Conservation (phyloP, 116 monocot genomes). For the Trichopus zeylanicus region DNA sequence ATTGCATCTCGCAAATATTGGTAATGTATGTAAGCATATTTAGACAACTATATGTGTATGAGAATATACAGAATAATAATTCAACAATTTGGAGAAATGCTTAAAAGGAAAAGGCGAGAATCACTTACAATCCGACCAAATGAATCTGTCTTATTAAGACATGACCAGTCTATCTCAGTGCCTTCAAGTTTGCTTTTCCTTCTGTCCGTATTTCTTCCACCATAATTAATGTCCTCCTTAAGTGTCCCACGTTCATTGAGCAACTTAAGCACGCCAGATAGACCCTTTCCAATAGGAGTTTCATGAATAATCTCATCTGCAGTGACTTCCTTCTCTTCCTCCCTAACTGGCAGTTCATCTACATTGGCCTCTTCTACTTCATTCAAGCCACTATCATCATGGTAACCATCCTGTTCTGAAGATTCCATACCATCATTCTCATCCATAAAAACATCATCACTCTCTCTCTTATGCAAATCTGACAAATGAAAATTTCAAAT, state of each 20-base stretch:
- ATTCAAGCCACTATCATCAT: constrained; percentile 23
- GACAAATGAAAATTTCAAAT: background rate
- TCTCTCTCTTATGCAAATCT: constrained; percentile 60
- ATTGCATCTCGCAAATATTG: too few species aligned
- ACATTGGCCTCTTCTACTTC: constrained; percentile 39
- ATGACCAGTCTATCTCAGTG: constrained; percentile 57
- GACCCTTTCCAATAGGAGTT: constrained; percentile 78
- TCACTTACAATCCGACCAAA: constrained; percentile 92
- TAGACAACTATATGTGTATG: too few species aligned
- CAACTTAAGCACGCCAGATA: constrained; percentile 80
- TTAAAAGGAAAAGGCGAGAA: background rate
- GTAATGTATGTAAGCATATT: too few species aligned
- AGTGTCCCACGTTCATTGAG: constrained; percentile 86
- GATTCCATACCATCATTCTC: constrained; percentile 40
- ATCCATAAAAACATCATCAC: constrained; percentile 90
- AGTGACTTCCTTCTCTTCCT: constrained; percentile 36
- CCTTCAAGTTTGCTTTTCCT: constrained; percentile 97
- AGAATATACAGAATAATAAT: background rate
- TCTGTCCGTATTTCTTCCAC: constrained; percentile 96
- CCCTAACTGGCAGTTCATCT: constrained; percentile 23
- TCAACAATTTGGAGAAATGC: background rate
- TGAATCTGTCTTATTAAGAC: constrained; percentile 87
- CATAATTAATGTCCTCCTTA: constrained; percentile 87
- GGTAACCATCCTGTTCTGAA: constrained; percentile 21
- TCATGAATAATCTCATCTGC: constrained; percentile 95